Evolutionary conservation across 2,329 filamentous ascomycete species (phyloP), one percentile per base, ranked within the genome.

Genomic region (Penicillium aurantiogriseum): DNA sequence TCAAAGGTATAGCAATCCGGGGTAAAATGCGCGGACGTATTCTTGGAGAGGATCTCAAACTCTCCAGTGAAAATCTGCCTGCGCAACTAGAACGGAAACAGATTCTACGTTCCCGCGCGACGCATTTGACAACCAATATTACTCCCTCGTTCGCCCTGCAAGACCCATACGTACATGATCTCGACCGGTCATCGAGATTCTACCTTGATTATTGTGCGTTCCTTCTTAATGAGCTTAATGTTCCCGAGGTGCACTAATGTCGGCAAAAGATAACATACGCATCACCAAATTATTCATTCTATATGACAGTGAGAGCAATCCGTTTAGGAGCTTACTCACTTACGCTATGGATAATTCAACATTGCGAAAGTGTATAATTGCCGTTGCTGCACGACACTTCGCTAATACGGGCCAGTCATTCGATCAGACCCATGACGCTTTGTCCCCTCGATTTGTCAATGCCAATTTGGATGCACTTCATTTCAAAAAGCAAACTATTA

Each of bases 171-270:
- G 17, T 45, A 29, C 19, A 51, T 1, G 21, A 21, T 21, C 21
- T 56, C 3, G 38, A 56, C 40, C 13, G 21, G 21, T 45, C 53
- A 4, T 51, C 70, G 4, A 67, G 59, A 36, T 73, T 70, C 33
- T 74, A 74, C 47, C 47, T 74, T 19, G 66, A 74, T 49, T 74
- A 74, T 52, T 74, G 71, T 73, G 56, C 54, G 66, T 56, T 27
- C 2, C 11, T 25, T 31, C 10, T 5, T 31, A 15, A 11, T 6
- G 8, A 31, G 5, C 7, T 21, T 5, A 8, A 27, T 46, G 1
- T 5, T 21, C 5, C 6, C 10, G 27, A 23, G 11, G n/a, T 44
- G 5, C 15, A 21, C 39, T 33, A n/a, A 35, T 43, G 10, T 19
- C 7, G 15, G 25, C 9, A 21, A 46, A 31, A 31, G 72, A 74